Evolutionary conservation across 2,329 filamentous ascomycete species (phyloP).

Genomic region (Colletotrichum sp.): DNA sequence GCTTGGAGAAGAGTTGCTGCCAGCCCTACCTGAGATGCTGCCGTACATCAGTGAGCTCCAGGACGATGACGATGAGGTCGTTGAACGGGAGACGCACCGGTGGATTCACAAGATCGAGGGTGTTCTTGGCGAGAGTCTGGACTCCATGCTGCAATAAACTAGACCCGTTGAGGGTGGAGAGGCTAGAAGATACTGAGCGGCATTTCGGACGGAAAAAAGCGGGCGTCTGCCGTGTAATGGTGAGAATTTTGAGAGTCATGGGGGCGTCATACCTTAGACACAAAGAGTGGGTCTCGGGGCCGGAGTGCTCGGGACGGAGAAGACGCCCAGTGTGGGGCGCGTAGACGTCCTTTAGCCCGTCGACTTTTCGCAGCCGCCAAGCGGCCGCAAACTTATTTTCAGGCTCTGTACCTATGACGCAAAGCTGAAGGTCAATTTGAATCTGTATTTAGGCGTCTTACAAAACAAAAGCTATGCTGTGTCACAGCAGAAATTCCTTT

Average conservation of each 20-base stretch:
- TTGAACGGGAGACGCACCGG: slow-evolving; percentile 85
- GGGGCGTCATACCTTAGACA: slow-evolving; percentile 7
- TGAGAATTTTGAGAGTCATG: slow-evolving; percentile 6
- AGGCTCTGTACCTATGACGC: neutral
- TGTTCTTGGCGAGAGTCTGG: slow-evolving; percentile 87
- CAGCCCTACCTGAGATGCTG: slow-evolving; percentile 91
- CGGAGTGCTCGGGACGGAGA: slow-evolving; percentile 1
- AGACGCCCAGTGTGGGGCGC: neutral
- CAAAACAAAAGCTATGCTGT: neutral
- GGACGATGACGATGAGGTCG: slow-evolving; percentile 93
- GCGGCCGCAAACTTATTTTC: neutral
- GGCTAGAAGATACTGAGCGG: neutral
- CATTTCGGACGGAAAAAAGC: neutral
- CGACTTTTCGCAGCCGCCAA: neutral
- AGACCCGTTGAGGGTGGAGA: neutral
- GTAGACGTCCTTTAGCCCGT: neutral
- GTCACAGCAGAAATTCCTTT: neutral
- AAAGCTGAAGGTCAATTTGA: neutral
- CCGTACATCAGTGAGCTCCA: slow-evolving; percentile 94
- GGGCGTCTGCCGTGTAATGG: neutral
- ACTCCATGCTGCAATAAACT: slow-evolving; percentile 86
- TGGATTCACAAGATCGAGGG: slow-evolving; percentile 93
- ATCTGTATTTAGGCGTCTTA: neutral
- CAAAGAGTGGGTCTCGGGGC: neutral
- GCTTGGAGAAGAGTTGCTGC: slow-evolving; percentile 92